Conservation (phyloP, 257 asterid genomes). For the Solanum infundibuliforme region DNA sequence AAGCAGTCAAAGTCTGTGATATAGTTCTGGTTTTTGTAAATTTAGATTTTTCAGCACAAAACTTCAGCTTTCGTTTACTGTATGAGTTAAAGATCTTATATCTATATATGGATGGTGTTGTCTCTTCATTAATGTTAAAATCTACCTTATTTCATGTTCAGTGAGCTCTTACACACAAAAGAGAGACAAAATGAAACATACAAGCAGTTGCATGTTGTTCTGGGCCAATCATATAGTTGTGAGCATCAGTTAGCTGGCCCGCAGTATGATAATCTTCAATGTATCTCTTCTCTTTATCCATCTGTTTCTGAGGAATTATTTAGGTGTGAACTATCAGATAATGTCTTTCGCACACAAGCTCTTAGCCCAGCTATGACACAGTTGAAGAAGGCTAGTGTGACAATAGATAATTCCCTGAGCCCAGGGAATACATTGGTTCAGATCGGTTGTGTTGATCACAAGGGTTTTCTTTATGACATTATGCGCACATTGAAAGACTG, state of each 20-base stretch:
- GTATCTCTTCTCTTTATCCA: constrained; percentile 42
- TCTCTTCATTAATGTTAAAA: neutral
- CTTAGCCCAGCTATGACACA: constrained; percentile 50
- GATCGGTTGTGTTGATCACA: constrained; percentile 69
- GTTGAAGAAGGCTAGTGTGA: constrained; percentile 50
- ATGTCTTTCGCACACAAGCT: constrained; percentile 48
- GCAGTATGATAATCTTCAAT: constrained; percentile 29
- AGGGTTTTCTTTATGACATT: constrained; percentile 78
- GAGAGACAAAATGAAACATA: constrained; percentile 50
- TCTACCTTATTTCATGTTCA: constrained; percentile 11
- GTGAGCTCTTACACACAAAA: constrained; percentile 62
- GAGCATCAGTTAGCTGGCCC: constrained; percentile 63
- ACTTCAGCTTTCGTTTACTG: neutral
- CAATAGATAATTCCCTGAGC: constrained; percentile 61
- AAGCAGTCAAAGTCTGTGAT: neutral
- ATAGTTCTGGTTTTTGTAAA: neutral
- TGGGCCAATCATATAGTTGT: constrained; percentile 72
- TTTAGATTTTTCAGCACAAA: neutral
- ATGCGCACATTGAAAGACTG: constrained; percentile 68
- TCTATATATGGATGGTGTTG: neutral
- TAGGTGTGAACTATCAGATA: constrained; percentile 44
- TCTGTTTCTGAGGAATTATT: constrained; percentile 53
- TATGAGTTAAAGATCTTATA: neutral
- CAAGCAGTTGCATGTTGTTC: constrained; percentile 35
- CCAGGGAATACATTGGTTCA: constrained; percentile 85